phyloP scores from a whole-genome alignment of 306 rosid species.

The Casuarina equisetifolia region DNA sequence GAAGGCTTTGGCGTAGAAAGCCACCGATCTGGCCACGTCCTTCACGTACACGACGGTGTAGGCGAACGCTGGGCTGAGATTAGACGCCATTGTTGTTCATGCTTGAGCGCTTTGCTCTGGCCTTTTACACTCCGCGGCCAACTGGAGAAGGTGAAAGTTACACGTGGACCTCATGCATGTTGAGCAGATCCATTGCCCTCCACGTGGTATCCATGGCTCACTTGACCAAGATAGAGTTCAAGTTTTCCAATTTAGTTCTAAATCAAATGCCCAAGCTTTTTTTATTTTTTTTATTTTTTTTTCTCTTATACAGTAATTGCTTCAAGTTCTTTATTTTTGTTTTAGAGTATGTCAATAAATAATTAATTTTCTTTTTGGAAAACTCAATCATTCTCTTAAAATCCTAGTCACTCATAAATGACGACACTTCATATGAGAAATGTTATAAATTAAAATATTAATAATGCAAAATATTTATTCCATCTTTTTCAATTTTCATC shows the following conservation, averaged over 20 bases:
- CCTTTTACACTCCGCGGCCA: conserved; percentile 19
- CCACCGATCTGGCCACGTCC: conserved; percentile 66
- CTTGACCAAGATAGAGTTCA: not conserved
- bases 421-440: too few relatives aligned
- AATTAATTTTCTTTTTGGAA: too few relatives aligned
- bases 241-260: not conserved
- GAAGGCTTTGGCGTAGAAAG: conserved; percentile 74
- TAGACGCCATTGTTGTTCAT: conserved; percentile 43
- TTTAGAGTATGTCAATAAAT: too few relatives aligned
- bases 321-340: not conserved
- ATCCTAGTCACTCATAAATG: too few relatives aligned
- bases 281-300: not conserved
- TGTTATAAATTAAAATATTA: too few relatives aligned
- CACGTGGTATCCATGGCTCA: conserved; percentile 12
- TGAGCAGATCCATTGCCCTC: not conserved
- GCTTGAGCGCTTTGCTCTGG: not conserved
- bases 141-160: not conserved
- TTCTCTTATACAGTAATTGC: too few relatives aligned
- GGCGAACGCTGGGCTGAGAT: conserved; percentile 50
- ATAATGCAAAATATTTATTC: too few relatives aligned
- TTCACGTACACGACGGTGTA: conserved; percentile 66
- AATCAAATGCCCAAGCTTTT: not conserved
- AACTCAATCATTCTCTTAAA: too few relatives aligned
- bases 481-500: too few relatives aligned
- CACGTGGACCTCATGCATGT: conserved; percentile 40